Evolutionary conservation across 78 protist species (phyloP).

Genomic region (Protostelium mycophagum): DNA sequence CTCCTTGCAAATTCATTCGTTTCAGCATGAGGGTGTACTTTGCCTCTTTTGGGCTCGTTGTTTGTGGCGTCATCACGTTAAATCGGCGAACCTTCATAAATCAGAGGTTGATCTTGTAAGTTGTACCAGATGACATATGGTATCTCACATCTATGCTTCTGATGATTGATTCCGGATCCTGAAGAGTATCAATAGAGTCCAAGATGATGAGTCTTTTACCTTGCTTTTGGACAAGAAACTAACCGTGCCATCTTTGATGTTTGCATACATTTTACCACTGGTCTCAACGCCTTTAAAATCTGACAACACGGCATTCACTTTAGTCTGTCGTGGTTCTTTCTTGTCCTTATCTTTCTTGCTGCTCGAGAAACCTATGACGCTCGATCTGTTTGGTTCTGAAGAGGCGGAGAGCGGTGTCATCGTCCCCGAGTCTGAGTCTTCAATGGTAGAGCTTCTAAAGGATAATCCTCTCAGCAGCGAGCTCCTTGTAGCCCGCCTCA

Average conservation of each 20-base stretch:
- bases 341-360: too few relatives aligned
- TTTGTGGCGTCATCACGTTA: neutral
- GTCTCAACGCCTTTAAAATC: neutral
- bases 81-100: neutral
- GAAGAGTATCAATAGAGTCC: neutral
- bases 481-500: too few relatives aligned
- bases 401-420: too few relatives aligned
- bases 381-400: too few relatives aligned
- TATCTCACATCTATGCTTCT: neutral
- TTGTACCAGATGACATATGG: too few relatives aligned
- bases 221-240: neutral
- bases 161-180: neutral
- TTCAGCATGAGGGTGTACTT: neutral
- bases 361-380: too few relatives aligned
- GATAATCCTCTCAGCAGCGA: too few relatives aligned
- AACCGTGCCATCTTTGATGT: neutral
- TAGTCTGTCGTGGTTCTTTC: neutral
- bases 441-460: too few relatives aligned
- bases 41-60: neutral
- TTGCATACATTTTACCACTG: neutral
- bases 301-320: neutral
- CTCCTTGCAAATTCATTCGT: neutral
- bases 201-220: neutral
- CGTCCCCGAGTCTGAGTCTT: too few relatives aligned
- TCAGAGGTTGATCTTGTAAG: too few relatives aligned